Percentiles rank a stretch among this genome's conserved stretches.
Conservation (phyloP, 495 filamentous ascomycete species). For the Trichoderma virens region DNA sequence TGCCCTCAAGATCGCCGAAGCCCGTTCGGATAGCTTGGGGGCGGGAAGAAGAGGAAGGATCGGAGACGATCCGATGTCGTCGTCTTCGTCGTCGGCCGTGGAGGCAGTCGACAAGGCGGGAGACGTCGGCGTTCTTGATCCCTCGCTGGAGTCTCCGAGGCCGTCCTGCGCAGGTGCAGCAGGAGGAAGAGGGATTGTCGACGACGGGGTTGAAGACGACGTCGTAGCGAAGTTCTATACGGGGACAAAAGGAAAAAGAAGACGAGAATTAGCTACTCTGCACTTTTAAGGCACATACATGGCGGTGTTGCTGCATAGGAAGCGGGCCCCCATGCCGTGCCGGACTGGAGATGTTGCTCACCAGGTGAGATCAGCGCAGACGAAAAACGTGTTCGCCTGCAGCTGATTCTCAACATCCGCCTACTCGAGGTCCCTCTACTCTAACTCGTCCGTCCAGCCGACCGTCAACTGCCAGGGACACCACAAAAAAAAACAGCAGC, state of each 20-base stretch:
- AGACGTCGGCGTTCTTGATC: conserved; percentile 23
- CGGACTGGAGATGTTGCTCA: conserved; percentile 23
- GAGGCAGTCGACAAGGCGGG: conserved; percentile 45
- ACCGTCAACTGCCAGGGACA: conserved; percentile 5
- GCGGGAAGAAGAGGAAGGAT: conserved; percentile 44
- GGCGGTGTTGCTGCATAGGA: conserved; percentile 8
- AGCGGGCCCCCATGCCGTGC: not conserved
- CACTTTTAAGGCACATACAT: conserved; percentile 2
- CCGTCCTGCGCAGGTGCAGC: conserved; percentile 46
- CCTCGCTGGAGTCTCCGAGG: conserved; percentile 23
- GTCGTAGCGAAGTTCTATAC: conserved; percentile 31
- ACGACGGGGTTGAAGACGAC: conserved; percentile 39
- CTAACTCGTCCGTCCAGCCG: conserved; percentile 12
- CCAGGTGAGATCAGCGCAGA: conserved; percentile 50
- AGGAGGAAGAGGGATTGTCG: conserved; percentile 34
- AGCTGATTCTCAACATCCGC: conserved; percentile 36
- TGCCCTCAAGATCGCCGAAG: conserved; percentile 40
- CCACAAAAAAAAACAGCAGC: not conserved
- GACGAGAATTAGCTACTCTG: conserved; percentile 8
- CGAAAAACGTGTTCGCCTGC: conserved; percentile 44
- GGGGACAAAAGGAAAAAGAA: conserved; percentile 13
- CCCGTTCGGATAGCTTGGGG: conserved; percentile 40
- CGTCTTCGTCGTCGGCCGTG: conserved; percentile 40
- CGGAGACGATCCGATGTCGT: conserved; percentile 36
- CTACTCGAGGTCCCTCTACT: conserved; percentile 16